These are phyloP conservation scores for Thinopyrum obtusiflorum DNA, from an alignment of 202 grass and related monocot species.

Conservation along the genomic window DNA sequence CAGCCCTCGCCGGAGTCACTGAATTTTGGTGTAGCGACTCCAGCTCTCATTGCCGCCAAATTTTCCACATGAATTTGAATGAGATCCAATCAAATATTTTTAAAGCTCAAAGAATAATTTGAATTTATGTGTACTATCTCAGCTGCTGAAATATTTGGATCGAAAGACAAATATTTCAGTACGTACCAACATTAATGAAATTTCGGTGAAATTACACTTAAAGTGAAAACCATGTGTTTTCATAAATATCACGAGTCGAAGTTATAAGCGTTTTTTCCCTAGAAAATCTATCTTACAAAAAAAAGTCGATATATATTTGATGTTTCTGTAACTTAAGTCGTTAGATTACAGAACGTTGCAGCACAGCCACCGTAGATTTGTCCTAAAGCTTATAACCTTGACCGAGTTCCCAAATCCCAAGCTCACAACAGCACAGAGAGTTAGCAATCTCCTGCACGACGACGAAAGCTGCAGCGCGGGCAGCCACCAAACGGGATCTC, in stretches of 20 bases:
- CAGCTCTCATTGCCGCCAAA: too few species aligned
- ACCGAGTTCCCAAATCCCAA: not conserved
- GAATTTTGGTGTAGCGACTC: too few species aligned
- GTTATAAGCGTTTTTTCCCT: not conserved
- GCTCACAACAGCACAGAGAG: not conserved
- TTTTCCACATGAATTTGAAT: too few species aligned
- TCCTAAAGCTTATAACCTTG: not conserved
- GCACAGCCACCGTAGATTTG: not conserved
- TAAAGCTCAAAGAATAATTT: too few species aligned
- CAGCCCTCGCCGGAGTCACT: too few species aligned
- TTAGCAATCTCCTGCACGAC: not conserved
- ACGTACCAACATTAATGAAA: too few species aligned
- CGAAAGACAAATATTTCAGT: too few species aligned
- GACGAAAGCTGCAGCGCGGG: slow-evolving; percentile 7
- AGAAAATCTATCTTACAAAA: not conserved
- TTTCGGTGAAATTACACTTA: too few species aligned
- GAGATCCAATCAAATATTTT: too few species aligned
- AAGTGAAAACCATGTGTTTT: too few species aligned
- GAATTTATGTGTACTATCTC: too few species aligned
- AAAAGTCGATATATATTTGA: not conserved
- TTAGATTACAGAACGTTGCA: not conserved
- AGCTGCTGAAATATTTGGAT: too few species aligned
- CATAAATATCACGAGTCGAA: not conserved
- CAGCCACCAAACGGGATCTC: slow-evolving; percentile 11
- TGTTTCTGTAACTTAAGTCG: not conserved